A percentile compares a stretch with the other conserved stretches of the same genome.
Conservation (phyloP, 2,329 filamentous ascomycete genomes). For the Nemania diffusa region DNA sequence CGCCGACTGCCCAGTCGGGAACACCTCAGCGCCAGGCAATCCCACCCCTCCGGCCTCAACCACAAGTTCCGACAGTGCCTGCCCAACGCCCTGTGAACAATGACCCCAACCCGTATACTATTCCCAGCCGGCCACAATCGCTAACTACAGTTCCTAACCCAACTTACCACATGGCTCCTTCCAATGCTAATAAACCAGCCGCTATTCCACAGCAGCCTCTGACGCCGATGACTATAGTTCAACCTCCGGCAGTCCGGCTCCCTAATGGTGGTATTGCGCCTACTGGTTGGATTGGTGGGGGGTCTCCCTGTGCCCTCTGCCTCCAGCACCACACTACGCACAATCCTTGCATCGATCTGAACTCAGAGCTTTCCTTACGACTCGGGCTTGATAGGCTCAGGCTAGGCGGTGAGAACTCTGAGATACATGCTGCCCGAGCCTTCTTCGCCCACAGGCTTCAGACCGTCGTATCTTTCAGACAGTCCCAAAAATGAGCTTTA, state of each 20-base stretch:
- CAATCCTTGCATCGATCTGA: constrained; percentile 41
- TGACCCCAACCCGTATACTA: constrained; percentile 4
- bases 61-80: constrained; percentile 12
- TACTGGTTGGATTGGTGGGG: constrained; percentile 31
- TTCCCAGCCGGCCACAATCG: constrained; percentile 12
- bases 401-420: constrained; percentile 11
- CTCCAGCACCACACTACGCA: constrained; percentile 25
- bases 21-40: neutral
- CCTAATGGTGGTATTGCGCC: constrained; percentile 22
- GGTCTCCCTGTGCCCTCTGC: constrained; percentile 40
- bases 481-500: neutral
- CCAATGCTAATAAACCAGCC: constrained; percentile 3
- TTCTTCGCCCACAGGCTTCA: constrained; percentile 35
- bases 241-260: constrained; percentile 20
- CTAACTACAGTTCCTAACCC: constrained; percentile 11
- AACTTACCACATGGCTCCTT: neutral
- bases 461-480: constrained; percentile 20
- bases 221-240: neutral
- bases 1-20: constrained; percentile 11
- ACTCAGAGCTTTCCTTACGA: constrained; percentile 45
- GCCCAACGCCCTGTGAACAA: constrained; percentile 14
- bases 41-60: neutral
- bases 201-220: constrained; percentile 10
- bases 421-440: constrained; percentile 19
- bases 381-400: constrained; percentile 47